Percentiles rank a stretch among this genome's conserved stretches.
Evolutionary conservation across 2,329 filamentous ascomycete genomes (phyloP).

Genomic region (Bipolaris bicolor): DNA sequence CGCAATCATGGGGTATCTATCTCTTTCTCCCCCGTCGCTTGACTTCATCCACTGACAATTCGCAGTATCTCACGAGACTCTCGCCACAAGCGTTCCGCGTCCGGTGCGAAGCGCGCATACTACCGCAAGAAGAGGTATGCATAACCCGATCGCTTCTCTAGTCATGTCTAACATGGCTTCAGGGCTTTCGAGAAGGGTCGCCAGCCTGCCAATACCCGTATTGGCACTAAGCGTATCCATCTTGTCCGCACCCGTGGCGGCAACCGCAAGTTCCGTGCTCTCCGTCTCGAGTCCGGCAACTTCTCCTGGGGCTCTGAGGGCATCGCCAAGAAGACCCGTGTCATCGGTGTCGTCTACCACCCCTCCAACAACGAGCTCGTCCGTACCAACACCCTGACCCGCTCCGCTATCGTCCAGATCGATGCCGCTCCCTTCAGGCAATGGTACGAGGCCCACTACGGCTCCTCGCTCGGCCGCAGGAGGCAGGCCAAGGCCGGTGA

Average conservation of each 20-base stretch:
- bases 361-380: slow-evolving; percentile 99
- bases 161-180: slow-evolving; percentile 68
- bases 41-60: slow-evolving; percentile 44
- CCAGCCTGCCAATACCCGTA: slow-evolving; percentile 99
- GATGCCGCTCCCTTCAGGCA: slow-evolving; percentile 99
- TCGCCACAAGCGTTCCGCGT: slow-evolving; percentile 99
- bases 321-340: slow-evolving; percentile 97
- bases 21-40: slow-evolving; percentile 8
- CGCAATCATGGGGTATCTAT: slow-evolving; percentile 61
- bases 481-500: slow-evolving; percentile 82
- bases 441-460: slow-evolving; percentile 99
- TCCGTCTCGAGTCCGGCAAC: slow-evolving; percentile 98
- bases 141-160: slow-evolving; percentile 68
- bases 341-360: slow-evolving; percentile 98
- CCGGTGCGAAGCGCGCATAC: slow-evolving; percentile 83
- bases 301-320: slow-evolving; percentile 99
- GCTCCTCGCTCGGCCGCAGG: slow-evolving; percentile 83
- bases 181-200: slow-evolving; percentile 99
- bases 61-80: slow-evolving; percentile 97
- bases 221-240: slow-evolving; percentile 95
- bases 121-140: slow-evolving; percentile 66
- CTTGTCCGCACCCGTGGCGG: slow-evolving; percentile 96
- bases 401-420: slow-evolving; percentile 97
- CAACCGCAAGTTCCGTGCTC: slow-evolving; percentile 99
- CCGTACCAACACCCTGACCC: slow-evolving; percentile 99